Evolutionary conservation across 176 grass and related monocot genomes (phyloP).

Genomic region (Puya raimondii): DNA sequence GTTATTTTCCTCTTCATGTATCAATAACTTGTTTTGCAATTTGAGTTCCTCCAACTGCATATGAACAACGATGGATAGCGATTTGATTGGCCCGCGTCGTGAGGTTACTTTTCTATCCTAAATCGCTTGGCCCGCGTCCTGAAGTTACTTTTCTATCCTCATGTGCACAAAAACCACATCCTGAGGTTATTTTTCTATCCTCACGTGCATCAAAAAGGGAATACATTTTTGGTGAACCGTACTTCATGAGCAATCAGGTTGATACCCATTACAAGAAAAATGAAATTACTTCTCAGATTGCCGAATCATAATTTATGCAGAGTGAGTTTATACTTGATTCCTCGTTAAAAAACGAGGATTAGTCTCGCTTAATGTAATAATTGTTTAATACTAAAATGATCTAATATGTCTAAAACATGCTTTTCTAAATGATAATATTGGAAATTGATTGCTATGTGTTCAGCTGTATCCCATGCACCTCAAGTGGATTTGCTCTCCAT

Average conservation of each 20-base stretch:
- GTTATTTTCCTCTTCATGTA: background rate
- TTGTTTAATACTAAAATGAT: too few species aligned
- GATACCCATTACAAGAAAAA: too few species aligned
- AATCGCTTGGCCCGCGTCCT: background rate
- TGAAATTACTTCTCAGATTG: too few species aligned
- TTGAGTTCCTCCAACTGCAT: background rate
- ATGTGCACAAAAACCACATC: background rate
- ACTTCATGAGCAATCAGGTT: background rate
- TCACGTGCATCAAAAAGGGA: background rate
- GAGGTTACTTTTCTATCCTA: conserved; percentile 2
- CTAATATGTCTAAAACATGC: too few species aligned
- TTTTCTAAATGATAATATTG: too few species aligned
- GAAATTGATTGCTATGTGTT: too few species aligned
- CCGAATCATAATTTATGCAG: too few species aligned
- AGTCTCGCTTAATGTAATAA: too few species aligned
- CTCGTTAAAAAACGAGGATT: too few species aligned
- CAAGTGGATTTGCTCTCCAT: too few species aligned
- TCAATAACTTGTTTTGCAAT: background rate
- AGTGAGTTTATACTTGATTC: too few species aligned
- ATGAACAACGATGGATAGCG: background rate
- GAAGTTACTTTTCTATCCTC: background rate
- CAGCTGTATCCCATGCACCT: too few species aligned
- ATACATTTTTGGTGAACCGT: background rate
- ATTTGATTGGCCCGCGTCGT: background rate
- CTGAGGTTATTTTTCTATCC: background rate